Evolutionary conservation across 164 flowering plant species (phyloP).

Genomic region (Litsea cubeba): DNA sequence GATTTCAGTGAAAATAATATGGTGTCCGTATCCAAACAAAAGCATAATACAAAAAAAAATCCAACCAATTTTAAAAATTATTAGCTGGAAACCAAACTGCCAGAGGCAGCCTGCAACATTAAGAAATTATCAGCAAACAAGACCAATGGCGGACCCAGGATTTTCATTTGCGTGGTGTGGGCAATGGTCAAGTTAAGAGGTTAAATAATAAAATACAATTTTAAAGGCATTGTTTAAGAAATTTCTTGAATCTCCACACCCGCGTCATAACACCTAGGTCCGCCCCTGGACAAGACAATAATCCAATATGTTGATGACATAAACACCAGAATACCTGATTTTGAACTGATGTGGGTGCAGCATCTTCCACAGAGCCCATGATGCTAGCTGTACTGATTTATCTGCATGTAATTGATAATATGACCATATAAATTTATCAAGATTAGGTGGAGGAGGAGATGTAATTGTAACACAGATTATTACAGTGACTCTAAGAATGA

Average conservation of each 20-base stretch:
- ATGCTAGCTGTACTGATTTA: neutral
- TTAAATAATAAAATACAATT: too few species aligned
- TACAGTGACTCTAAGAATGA: neutral
- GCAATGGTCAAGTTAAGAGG: too few species aligned
- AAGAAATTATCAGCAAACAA: too few species aligned
- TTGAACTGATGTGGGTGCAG: neutral
- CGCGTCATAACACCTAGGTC: too few species aligned
- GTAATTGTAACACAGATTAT: neutral
- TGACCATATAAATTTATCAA: neutral
- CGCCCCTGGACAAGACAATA: too few species aligned
- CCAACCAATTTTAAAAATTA: too few species aligned
- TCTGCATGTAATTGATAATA: neutral
- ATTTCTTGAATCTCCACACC: too few species aligned
- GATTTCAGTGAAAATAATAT: neutral
- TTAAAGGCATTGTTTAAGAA: too few species aligned
- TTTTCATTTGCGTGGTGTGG: too few species aligned
- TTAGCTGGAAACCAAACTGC: too few species aligned
- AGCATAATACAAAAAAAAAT: neutral
- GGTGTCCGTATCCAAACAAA: neutral
- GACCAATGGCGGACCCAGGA: too few species aligned
- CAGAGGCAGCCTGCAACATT: too few species aligned
- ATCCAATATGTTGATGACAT: neutral
- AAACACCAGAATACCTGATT: constrained; percentile 1
- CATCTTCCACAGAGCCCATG: constrained; percentile 9
- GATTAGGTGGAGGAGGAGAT: neutral